Percentiles rank a stretch among this genome's conserved stretches.
These are phyloP conservation scores for Colletotrichum sidae DNA, from an alignment of 2,329 filamentous ascomycete genomes.

Conservation along the genomic window DNA sequence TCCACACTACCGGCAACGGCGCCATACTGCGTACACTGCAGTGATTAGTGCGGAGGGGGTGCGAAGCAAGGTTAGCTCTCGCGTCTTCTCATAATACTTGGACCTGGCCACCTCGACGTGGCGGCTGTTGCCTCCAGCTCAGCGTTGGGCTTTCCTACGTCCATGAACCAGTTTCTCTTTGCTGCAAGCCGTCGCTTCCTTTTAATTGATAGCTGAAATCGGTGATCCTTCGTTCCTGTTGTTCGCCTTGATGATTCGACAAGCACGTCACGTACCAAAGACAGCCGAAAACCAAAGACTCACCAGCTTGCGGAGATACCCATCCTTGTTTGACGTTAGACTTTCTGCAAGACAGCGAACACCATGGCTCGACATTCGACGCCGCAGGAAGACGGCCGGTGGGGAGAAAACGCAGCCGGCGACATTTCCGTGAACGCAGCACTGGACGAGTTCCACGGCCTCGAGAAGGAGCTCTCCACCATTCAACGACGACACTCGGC, in stretches of 20 bases:
- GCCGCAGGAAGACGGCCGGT: slow-evolving; percentile 40
- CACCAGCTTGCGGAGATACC: not conserved
- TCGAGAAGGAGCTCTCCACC: slow-evolving; percentile 41
- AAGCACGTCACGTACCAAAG: not conserved
- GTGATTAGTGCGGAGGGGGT: no score
- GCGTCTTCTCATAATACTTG: slow-evolving; percentile 17
- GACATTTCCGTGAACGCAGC: slow-evolving; percentile 38
- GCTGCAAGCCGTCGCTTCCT: not conserved
- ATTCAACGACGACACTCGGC: slow-evolving; percentile 33
- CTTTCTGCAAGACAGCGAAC: not conserved
- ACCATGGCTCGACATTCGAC: slow-evolving; percentile 11
- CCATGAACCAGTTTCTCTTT: not conserved
- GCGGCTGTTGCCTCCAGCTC: not conserved
- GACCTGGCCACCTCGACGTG: not conserved
- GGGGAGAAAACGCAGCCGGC: slow-evolving; percentile 42
- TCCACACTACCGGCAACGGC: slow-evolving; percentile 11
- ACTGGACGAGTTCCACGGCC: slow-evolving; percentile 39
- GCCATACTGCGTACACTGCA: not conserved
- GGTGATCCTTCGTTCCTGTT: not conserved
- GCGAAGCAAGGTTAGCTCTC: slow-evolving; percentile 21
- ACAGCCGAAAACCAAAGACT: not conserved
- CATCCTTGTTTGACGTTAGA: not conserved
- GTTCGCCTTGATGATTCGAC: not conserved
- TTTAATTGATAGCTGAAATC: no score
- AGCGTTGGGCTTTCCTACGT: not conserved